These are phyloP conservation scores for Zhuliangozyma blackwelliae DNA, from an alignment of 1,139 yeast species.

Conservation along the genomic window DNA sequence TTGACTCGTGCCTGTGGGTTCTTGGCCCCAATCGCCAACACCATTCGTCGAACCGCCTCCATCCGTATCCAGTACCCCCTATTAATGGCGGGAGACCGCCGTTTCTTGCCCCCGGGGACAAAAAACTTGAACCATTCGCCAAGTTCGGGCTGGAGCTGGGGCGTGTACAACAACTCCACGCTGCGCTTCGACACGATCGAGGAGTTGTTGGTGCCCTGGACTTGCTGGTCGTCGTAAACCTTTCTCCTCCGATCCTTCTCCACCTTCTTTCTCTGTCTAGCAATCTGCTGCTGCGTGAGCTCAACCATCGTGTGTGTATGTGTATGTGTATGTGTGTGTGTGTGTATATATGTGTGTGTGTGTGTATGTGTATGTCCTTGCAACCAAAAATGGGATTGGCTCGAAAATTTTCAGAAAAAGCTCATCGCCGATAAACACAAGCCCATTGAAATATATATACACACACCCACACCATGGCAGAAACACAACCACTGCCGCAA, in stretches of 20 bases:
- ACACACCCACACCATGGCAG: too few species aligned
- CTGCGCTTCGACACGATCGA: conserved; percentile 82
- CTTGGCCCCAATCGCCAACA: conserved; percentile 38
- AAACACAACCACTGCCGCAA: too few species aligned
- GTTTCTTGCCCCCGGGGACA: conserved; percentile 55
- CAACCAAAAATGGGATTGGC: too few species aligned
- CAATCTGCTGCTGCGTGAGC: conserved; percentile 3
- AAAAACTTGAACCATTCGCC: conserved; percentile 60
- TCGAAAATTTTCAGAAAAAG: too few species aligned
- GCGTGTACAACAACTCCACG: conserved; percentile 62
- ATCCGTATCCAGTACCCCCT: conserved; percentile 83
- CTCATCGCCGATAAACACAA: too few species aligned
- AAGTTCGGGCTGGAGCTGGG: conserved; percentile 33
- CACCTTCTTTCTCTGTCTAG: conserved; percentile 34
- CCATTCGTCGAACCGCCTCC: conserved; percentile 58
- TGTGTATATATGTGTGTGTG: too few species aligned
- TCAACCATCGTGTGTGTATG: too few species aligned
- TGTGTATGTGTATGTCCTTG: too few species aligned
- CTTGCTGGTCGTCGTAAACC: conserved; percentile 55
- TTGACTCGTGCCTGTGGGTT: conserved; percentile 19
- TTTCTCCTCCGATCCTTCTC: conserved; percentile 47
- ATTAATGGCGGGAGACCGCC: conserved; percentile 78
- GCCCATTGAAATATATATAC: too few species aligned
- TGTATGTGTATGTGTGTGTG: too few species aligned
- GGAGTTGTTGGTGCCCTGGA: conserved; percentile 80